Evolutionary conservation across 208 protist genomes (phyloP).

Genomic region (Endotrypanum monterogeii): DNA sequence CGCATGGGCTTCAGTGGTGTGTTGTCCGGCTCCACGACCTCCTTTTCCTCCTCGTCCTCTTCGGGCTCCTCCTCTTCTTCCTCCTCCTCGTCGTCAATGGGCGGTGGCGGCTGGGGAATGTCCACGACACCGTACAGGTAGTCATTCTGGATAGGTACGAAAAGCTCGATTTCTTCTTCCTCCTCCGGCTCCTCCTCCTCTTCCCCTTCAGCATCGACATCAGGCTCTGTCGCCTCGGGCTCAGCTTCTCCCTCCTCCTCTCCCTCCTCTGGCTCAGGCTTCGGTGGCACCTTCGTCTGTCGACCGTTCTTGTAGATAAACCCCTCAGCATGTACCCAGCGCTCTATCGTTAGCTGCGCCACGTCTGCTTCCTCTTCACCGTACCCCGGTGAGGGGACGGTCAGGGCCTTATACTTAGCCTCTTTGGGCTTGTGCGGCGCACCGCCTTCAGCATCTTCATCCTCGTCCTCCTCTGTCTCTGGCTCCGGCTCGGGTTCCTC

Average conservation of each 20-base stretch:
- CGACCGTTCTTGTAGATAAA: conserved; percentile 90
- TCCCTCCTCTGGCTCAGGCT: conserved; percentile 76
- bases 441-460: conserved; percentile 68
- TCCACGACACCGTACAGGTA: conserved; percentile 84
- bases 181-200: conserved; percentile 66
- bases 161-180: conserved; percentile 89
- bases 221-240: conserved; percentile 55
- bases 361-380: conserved; percentile 80
- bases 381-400: conserved; percentile 60
- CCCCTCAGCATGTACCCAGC: conserved; percentile 88
- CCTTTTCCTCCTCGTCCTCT: conserved; percentile 45
- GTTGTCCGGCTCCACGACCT: conserved; percentile 68
- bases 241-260: conserved; percentile 71
- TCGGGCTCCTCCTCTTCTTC: conserved; percentile 59
- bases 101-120: conserved; percentile 83
- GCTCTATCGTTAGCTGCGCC: conserved; percentile 70
- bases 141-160: conserved; percentile 77
- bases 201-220: conserved; percentile 57
- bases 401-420: conserved; percentile 84
- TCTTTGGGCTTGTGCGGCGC: conserved; percentile 65
- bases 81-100: conserved; percentile 80
- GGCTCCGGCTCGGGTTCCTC: conserved; percentile 80
- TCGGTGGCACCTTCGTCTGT: conserved; percentile 89
- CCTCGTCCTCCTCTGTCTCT: conserved; percentile 88
- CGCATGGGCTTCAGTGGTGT: conserved; percentile 70